Evolutionary conservation across 73 alveolate species (phyloP).

Genomic region (Tetrahymena borealis): DNA sequence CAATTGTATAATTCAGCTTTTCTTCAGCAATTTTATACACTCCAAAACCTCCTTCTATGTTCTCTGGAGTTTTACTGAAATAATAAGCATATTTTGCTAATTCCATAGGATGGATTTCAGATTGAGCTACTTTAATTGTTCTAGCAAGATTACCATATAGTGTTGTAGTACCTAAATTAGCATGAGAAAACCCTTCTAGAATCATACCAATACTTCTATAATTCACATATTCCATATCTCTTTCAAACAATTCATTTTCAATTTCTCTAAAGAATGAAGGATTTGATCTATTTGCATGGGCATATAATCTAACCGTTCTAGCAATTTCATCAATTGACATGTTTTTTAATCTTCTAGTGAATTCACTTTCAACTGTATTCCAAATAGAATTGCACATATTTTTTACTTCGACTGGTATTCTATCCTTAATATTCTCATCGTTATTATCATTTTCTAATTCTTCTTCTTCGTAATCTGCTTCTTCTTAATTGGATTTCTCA

Average conservation of each 20-base stretch:
- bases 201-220: conserved; percentile 20
- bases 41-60: conserved; percentile 28
- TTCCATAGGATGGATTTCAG: conserved; percentile 32
- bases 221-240: conserved; percentile 5
- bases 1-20: not conserved
- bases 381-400: not conserved
- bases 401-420: not conserved
- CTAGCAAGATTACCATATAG: conserved; percentile 19
- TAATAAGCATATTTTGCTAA: conserved; percentile 24
- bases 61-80: conserved; percentile 35
- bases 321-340: conserved; percentile 25
- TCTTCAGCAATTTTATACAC: conserved; percentile 11
- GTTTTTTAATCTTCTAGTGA: conserved; percentile 6
- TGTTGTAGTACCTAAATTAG: conserved; percentile 14
- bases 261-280: conserved; percentile 19
- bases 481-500: not conserved
- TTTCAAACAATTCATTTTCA: conserved; percentile 37
- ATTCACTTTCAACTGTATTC: not conserved
- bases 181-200: conserved; percentile 27
- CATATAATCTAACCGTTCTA: conserved; percentile 13
- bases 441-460: not conserved
- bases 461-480: not conserved
- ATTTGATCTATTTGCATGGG: conserved; percentile 34
- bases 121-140: conserved; percentile 16
- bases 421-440: not conserved